Evolutionary conservation across 129 eudicot genomes (phyloP), one percentile per base, ranked within the genome.

Genomic region (Smallanthus sonchifolius): DNA sequence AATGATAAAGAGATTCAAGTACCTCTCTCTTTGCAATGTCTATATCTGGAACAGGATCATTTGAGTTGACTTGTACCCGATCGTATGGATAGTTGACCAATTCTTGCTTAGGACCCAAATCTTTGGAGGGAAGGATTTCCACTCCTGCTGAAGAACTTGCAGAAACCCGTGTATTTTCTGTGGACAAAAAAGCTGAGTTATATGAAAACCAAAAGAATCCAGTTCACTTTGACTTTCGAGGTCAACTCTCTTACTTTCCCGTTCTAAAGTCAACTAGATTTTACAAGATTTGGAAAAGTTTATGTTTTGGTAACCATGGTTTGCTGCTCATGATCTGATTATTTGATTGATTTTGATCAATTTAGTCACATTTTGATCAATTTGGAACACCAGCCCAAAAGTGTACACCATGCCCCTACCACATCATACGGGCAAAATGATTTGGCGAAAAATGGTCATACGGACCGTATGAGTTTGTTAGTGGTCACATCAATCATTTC

Each of bases 21-120:
- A 89, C 96, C 96, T 89, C 96, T 79, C 96, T 79, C 70, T 78
- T 89, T 49, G 96, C 86, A n/a, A 84, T 76, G 80, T 89, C 96
- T 44, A 89, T 82, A 44, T 77, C 89, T 4, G 82, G 65, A 39
- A 69, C 87, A 17, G 91, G 96, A 75, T 82, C 79, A 15, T 75
- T 77, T 32, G 96, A 89, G 28, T 72, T 69, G 69, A 87, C 72
- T 64, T 74, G 84, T 10, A 89, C 81, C 43, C 89, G 85, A 30
- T 89, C 84, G 11, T 89, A 89, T 20, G 96, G 87, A 75, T 83
- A 80, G 72, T 55, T 55, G 51, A 70, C 36, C 72, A 67, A 57
- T 69, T 66, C 83, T 65, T 67, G 80, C 72, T 75, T 70, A 2
- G 42, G 73, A 60, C 77, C 74, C 32, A 13, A 57, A 75, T 75